phyloP scores from a whole-genome alignment of 495 filamentous ascomycete genomes.

The Halenospora varia region DNA sequence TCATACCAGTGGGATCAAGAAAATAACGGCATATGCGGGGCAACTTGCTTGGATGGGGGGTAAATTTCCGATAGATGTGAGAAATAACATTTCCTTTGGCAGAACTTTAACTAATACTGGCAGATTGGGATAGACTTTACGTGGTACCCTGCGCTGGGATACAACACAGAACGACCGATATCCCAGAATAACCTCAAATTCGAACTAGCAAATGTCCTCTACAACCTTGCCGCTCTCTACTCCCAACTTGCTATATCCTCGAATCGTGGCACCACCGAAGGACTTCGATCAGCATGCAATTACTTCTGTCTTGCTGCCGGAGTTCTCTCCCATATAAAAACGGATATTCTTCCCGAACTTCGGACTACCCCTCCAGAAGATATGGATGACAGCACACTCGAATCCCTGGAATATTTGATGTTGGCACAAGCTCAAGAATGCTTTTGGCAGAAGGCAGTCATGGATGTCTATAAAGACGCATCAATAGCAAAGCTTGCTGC shows the following conservation, averaged over 20 bases:
- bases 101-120: slow-evolving; percentile 13
- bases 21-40: slow-evolving; percentile 82
- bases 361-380: slow-evolving; percentile 86
- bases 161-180: slow-evolving; percentile 75
- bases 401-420: slow-evolving; percentile 77
- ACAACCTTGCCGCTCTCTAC: slow-evolving; percentile 89
- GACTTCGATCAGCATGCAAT: slow-evolving; percentile 84
- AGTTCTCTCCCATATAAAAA: slow-evolving; percentile 75
- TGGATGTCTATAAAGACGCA: slow-evolving; percentile 86
- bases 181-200: slow-evolving; percentile 92
- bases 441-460: slow-evolving; percentile 96
- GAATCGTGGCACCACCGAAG: slow-evolving; percentile 75
- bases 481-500: slow-evolving; percentile 89
- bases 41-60: slow-evolving; percentile 92
- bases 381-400: slow-evolving; percentile 86
- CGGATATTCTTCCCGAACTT: slow-evolving; percentile 76
- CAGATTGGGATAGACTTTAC: slow-evolving; percentile 93
- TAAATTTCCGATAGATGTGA: slow-evolving; percentile 94
- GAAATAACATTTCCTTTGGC: slow-evolving; percentile 25
- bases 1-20: slow-evolving; percentile 83
- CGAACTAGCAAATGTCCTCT: slow-evolving; percentile 90
- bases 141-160: slow-evolving; percentile 92
- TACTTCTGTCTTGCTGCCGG: slow-evolving; percentile 90
- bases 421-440: slow-evolving; percentile 94
- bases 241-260: slow-evolving; percentile 82